Evolutionary conservation across 345 rosid species (phyloP), one percentile per base, ranked within the genome.

Genomic region (Brassica carinata): DNA sequence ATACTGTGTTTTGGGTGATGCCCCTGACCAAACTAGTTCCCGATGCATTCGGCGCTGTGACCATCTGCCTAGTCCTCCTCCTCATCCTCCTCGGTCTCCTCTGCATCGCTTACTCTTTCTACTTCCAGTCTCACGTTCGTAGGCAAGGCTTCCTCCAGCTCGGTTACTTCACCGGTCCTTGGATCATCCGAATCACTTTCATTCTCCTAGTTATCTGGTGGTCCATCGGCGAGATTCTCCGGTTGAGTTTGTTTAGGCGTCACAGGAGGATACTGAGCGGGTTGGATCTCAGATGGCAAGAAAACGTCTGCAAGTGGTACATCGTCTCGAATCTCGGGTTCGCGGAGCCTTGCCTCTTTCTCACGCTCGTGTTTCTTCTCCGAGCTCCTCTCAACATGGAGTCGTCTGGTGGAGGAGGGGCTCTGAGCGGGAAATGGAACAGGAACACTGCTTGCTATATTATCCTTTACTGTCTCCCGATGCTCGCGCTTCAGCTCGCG

Each of bases 31-130:
- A 92, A 88, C 72, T 85, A 85, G 86, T 86, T 91, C 87, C 99
- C 97, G 98, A 94, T 88, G 97, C 92, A 83, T 88, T 96, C 89
- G 99, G 98, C 88, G 94, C 88, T 89, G 88, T 85, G 86, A 96
- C 99, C 51, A 90, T 96, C 79, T 91, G 93, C 82, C 92, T 96
- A 62, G 97, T 94, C 64, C 84, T 88, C 63, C 81, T 94, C 72
- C 85, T 94, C 79, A 84, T 86, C 71, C 85, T 96, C 78, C 86
- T 90, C 5, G 92, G 98, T 73, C 73, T 94, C 80, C 83, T 90
- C 76, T 96, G 99, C 90, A 92, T 91, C 77, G 89, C 81, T 43
- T 94, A 92, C 88, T 88, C 90, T 1, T 80, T 90, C 71, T 90
- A 94, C 88, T 91, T 96, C 87, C 94, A 88, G 67, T 86, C 90